phyloP scores from a whole-genome alignment of 1,139 yeast species.

The Chernovozyma sophiae-reginae region DNA sequence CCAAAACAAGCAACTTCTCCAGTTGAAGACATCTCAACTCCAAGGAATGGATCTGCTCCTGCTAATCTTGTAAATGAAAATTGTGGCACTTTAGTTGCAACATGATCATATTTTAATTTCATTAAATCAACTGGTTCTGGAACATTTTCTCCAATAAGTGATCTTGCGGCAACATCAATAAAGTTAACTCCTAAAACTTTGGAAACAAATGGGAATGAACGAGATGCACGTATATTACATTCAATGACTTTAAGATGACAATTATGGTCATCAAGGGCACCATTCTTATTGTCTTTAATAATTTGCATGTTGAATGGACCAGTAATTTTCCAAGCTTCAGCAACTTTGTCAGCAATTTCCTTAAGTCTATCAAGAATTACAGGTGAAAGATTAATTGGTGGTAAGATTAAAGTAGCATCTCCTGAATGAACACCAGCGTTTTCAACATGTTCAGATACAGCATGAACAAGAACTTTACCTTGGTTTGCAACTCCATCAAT shows the following conservation, averaged over 20 bases:
- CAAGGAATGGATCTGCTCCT: slow-evolving; percentile 98
- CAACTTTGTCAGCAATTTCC: slow-evolving; percentile 87
- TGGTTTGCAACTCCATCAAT: slow-evolving; percentile 92
- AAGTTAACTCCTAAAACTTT: slow-evolving; percentile 92
- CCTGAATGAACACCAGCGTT: slow-evolving; percentile 99
- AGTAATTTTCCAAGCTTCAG: slow-evolving; percentile 89
- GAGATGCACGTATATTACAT: slow-evolving; percentile 96
- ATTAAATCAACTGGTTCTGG: slow-evolving; percentile 70
- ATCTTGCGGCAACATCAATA: slow-evolving; percentile 89
- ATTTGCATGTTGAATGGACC: slow-evolving; percentile 99
- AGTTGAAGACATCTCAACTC: slow-evolving; percentile 98
- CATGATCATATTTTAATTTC: slow-evolving; percentile 60
- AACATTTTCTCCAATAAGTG: slow-evolving; percentile 69
- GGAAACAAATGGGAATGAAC: slow-evolving; percentile 98
- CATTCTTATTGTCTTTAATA: slow-evolving; percentile 59
- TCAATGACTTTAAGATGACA: slow-evolving; percentile 86
- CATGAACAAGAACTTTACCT: slow-evolving; percentile 88
- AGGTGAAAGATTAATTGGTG: slow-evolving; percentile 74
- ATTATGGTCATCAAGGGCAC: slow-evolving; percentile 44
- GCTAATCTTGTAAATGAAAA: slow-evolving; percentile 97
- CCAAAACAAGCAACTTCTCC: slow-evolving; percentile 99
- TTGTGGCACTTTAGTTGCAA: slow-evolving; percentile 97
- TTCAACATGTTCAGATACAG: slow-evolving; percentile 96
- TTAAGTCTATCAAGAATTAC: slow-evolving; percentile 60
- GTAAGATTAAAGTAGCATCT: slow-evolving; percentile 92